A percentile compares a stretch with the other conserved stretches of the same genome.
Conservation (phyloP, 2,329 filamentous ascomycete species). For the Penicillium paneum region DNA sequence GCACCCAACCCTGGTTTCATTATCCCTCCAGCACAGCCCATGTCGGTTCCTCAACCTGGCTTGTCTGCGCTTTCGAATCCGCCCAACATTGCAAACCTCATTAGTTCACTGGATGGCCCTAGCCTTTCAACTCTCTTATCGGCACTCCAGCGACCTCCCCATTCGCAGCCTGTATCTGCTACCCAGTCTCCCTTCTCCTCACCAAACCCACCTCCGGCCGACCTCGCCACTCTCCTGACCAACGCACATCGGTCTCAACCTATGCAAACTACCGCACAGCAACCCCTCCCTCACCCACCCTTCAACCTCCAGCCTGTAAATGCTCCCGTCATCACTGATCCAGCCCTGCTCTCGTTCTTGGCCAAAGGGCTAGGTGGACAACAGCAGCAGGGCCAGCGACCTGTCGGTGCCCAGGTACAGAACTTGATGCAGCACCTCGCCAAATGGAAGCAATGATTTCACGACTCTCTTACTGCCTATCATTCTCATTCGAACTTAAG, state of each 20-base stretch:
- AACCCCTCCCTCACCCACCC: conserved; percentile 27
- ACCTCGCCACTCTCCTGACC: conserved; percentile 43
- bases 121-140: conserved; percentile 69
- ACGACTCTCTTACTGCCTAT: conserved; percentile 17
- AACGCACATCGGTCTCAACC: conserved; percentile 39
- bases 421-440: conserved; percentile 49
- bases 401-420: conserved; percentile 42
- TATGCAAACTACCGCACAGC: conserved; percentile 31
- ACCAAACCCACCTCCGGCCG: conserved; percentile 34
- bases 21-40: conserved; percentile 35
- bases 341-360: conserved; percentile 38
- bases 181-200: conserved; percentile 36
- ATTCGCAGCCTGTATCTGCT: conserved; percentile 33
- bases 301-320: conserved; percentile 31
- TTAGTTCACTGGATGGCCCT: conserved; percentile 65
- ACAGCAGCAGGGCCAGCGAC: conserved; percentile 35
- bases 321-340: conserved; percentile 31
- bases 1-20: conserved; percentile 37
- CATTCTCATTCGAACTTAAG: conserved; percentile 7
- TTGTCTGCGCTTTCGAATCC: conserved; percentile 37
- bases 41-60: conserved; percentile 32
- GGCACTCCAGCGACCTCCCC: conserved; percentile 51
- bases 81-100: conserved; percentile 60
- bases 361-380: conserved; percentile 38
- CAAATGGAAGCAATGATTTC: conserved; percentile 46